Evolutionary conservation across 2,329 filamentous ascomycete genomes (phyloP).

Genomic region (Penicillium capsulatum): DNA sequence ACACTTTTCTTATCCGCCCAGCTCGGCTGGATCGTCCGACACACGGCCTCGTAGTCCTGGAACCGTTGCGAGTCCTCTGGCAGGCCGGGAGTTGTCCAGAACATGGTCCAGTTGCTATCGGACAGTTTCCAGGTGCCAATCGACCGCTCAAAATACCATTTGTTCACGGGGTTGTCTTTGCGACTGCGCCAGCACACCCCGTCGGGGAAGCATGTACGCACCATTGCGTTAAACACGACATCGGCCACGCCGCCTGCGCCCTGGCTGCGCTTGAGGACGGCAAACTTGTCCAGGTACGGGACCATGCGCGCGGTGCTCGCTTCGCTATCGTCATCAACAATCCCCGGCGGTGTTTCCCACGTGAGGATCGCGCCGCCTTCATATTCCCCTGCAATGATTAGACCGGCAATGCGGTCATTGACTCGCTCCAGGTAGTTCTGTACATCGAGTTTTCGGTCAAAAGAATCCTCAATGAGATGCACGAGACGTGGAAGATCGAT

Average conservation of each 20-base stretch:
- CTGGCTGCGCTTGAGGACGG: conserved; percentile 81
- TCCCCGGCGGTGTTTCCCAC: conserved; percentile 73
- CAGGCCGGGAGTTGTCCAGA: conserved; percentile 79
- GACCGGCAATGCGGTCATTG: conserved; percentile 72
- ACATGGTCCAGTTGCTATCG: conserved; percentile 93
- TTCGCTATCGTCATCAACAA: conserved; percentile 52
- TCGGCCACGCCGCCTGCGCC: conserved; percentile 91
- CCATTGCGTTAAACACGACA: conserved; percentile 94
- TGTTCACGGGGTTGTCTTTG: conserved; percentile 91
- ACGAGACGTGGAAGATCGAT: conserved; percentile 81
- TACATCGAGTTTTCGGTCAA: conserved; percentile 77
- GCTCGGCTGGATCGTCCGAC: conserved; percentile 54
- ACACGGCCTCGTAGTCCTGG: conserved; percentile 70
- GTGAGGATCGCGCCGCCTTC: conserved; percentile 93
- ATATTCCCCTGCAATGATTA: conserved; percentile 94
- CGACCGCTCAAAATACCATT: conserved; percentile 97
- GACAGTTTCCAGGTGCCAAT: conserved; percentile 76
- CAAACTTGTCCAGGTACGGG: conserved; percentile 96
- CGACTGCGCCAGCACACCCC: conserved; percentile 92
- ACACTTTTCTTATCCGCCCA: conserved; percentile 47
- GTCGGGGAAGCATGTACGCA: conserved; percentile 76
- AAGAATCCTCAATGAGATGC: conserved; percentile 89
- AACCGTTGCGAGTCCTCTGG: conserved; percentile 53
- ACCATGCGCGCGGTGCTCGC: conserved; percentile 62
- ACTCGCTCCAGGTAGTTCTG: conserved; percentile 79